These are phyloP conservation scores for Huntiella abstrusa DNA, from an alignment of 2,329 filamentous ascomycete genomes.

Conservation along the genomic window DNA sequence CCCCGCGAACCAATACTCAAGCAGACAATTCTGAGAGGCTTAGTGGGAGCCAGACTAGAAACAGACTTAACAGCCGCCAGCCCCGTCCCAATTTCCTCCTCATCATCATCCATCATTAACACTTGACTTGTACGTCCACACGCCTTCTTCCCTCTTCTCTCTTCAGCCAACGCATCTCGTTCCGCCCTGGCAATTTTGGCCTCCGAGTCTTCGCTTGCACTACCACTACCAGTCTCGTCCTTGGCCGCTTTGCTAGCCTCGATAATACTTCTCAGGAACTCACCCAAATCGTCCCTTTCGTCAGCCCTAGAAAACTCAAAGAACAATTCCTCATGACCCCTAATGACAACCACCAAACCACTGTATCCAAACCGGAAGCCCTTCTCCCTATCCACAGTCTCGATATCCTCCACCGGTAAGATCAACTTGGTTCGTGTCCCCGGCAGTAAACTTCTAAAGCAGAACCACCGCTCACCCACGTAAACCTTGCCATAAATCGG, in stretches of 20 bases:
- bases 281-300: conserved; percentile 66
- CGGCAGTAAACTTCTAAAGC: conserved; percentile 78
- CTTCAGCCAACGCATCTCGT: conserved; percentile 48
- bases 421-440: conserved; percentile 87
- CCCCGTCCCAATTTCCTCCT: neutral
- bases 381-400: conserved; percentile 87
- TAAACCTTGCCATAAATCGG: conserved; percentile 96
- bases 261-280: conserved; percentile 1
- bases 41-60: conserved; percentile 71
- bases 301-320: conserved; percentile 75
- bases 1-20: conserved; percentile 89
- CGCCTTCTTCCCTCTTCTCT: conserved; percentile 25
- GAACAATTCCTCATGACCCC: conserved; percentile 86
- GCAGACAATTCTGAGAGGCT: conserved; percentile 70
- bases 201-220: conserved; percentile 28
- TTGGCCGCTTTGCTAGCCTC: neutral
- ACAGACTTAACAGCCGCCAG: conserved; percentile 44
- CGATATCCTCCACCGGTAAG: conserved; percentile 73
- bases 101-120: neutral
- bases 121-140: too few relatives aligned
- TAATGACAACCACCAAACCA: conserved; percentile 79
- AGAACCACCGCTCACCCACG: conserved; percentile 70
- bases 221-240: neutral
- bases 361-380: conserved; percentile 85
- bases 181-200: conserved; percentile 63